Base-by-base conservation (phyloP, 768 basidiomycete species). In the Amanita subjunquillea region DNA sequence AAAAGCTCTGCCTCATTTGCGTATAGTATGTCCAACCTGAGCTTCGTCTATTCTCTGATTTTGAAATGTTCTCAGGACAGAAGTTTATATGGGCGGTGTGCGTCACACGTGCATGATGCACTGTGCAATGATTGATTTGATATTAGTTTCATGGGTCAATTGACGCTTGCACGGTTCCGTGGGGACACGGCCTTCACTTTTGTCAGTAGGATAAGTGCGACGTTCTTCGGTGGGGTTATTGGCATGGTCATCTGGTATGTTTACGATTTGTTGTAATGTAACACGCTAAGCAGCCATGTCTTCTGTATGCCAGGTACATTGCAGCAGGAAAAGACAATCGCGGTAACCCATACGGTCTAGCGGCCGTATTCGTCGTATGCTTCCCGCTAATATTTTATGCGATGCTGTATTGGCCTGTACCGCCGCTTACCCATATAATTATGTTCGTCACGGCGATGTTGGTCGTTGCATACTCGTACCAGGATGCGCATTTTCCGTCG, bases 131-230 rank as follows among this genome's bases (percentile, higher is more conserved):
- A 27, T 32, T 38, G 36, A 23, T 13, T 23, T 43, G 6, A 13
- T 4, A 30, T 25, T 51, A 86, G 83, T 15, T 74, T 88, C 60
- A 87, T 89, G 82, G 85, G 78, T 0, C 87, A 89, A 58, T 67
- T 87, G 5, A 85, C 85, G 0, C 64, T 87, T 0, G 70, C 82
- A 7, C 77, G 86, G 15, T 89, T 87, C 60, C 74, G 83, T 41
- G 87, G 87, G 1, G 87, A 91, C 49, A 91, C 87, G 0, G 74
- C 78, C 0, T 85, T 85, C 54, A 83, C 77, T 2, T 71, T 87
- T 12, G 66, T 80, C 3, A 71, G 78, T 0, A 76, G 87, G 52
- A 72, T 87, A 22, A 36, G 75, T 4, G 78, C 78, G 45, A 89
- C 87, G 0, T 83, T 87, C 54, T 63, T 74, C 23, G 87, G 87